A percentile compares a stretch with the other conserved stretches of the same genome.
phyloP scores from a whole-genome alignment of 75 land plant species.

The Chamaecyparis obtusa region DNA sequence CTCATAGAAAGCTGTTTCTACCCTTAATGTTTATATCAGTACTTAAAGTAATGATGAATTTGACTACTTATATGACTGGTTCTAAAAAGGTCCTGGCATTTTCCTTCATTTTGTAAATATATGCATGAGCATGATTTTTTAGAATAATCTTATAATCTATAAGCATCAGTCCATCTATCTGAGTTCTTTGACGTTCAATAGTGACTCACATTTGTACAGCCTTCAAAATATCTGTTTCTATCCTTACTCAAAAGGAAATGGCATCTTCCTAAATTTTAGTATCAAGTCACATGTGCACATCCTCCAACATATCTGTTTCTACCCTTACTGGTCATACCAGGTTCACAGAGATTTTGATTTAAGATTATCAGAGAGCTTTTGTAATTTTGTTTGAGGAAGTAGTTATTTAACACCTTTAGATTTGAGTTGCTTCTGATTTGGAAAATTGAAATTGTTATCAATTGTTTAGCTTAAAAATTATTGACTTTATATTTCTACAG shows the following conservation, averaged over 20 bases:
- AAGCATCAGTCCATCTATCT: not conserved
- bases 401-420: not conserved
- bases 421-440: not conserved
- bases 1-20: not conserved
- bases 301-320: not conserved
- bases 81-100: not conserved
- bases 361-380: not conserved
- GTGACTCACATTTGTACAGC: not conserved
- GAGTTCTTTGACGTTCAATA: not conserved
- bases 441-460: not conserved
- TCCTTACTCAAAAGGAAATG: not conserved
- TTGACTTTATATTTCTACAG: not conserved
- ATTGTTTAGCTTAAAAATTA: not conserved
- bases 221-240: not conserved
- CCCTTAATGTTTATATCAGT: not conserved
- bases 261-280: not conserved
- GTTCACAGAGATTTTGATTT: not conserved
- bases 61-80: not conserved
- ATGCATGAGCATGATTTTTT: not conserved
- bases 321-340: not conserved
- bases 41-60: no score
- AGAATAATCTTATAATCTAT: not conserved
- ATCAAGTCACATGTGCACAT: not conserved
- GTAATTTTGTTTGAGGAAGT: not conserved
- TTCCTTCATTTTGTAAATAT: conserved; percentile 7